A percentile compares a stretch with the other conserved stretches of the same genome.
phyloP scores from a whole-genome alignment of 2,329 filamentous ascomycete species.

The Catunica adiposa region DNA sequence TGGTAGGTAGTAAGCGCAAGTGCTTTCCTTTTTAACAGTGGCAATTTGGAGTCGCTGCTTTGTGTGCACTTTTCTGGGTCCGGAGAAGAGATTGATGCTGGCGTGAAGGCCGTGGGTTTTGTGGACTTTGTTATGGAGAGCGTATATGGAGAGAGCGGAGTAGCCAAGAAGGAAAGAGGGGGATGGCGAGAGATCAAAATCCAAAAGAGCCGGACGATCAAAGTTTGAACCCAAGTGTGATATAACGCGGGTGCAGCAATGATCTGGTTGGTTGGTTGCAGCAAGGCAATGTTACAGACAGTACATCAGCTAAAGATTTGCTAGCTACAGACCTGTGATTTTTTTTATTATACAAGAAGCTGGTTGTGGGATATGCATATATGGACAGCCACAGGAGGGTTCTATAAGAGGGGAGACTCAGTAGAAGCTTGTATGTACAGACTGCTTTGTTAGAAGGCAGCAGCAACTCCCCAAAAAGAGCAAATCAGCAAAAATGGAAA shows the following conservation, averaged over 20 bases:
- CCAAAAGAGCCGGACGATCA: neutral
- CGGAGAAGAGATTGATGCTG: neutral
- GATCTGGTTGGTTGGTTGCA: neutral
- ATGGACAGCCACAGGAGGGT: neutral
- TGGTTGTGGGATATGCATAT: neutral
- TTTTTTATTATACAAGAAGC: neutral
- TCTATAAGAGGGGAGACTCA: too few relatives aligned
- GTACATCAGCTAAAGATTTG: neutral
- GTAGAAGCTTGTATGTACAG: too few relatives aligned
- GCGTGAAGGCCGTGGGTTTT: neutral
- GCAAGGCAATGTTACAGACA: neutral
- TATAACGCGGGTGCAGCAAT: neutral
- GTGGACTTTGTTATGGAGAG: neutral
- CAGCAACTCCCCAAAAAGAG: too few relatives aligned
- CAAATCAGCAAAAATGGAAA: too few relatives aligned
- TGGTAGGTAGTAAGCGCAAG: too few relatives aligned
- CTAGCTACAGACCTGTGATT: neutral
- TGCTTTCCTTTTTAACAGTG: neutral
- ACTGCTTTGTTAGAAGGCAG: too few relatives aligned
- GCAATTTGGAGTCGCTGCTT: neutral
- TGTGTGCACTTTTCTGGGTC: neutral
- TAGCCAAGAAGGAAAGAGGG: neutral
- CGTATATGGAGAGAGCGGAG: neutral
- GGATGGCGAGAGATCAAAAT: neutral
- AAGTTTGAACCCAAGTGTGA: neutral